Conservation (phyloP, 352 stramenopile genomes). For the Phytophthora colocasiae region DNA sequence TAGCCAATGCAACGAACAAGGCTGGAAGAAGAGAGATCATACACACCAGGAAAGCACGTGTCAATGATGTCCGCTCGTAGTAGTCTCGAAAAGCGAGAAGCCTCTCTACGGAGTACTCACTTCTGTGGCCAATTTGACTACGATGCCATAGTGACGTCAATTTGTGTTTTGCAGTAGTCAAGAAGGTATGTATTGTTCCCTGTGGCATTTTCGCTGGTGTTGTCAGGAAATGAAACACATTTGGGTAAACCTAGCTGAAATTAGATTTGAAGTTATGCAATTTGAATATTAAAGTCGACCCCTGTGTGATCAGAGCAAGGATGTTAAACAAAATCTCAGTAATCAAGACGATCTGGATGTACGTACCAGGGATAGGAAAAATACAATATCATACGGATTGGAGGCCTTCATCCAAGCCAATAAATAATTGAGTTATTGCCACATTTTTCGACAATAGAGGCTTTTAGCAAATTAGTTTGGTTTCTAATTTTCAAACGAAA, state of each 20-base stretch:
- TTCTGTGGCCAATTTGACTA: constrained; percentile 6
- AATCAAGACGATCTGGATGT: neutral
- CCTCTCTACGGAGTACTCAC: constrained; percentile 3
- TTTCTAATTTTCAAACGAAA: too few relatives aligned
- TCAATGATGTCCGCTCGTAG: neutral
- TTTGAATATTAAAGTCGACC: constrained; percentile 1
- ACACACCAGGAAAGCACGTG: neutral
- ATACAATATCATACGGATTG: too few relatives aligned
- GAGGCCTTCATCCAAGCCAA: too few relatives aligned
- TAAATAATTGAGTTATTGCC: too few relatives aligned
- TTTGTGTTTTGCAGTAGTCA: neutral
- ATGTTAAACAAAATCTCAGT: neutral
- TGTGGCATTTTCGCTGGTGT: too few relatives aligned
- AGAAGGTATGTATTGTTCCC: neutral
- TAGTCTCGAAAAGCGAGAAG: constrained; percentile 14
- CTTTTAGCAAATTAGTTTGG: too few relatives aligned
- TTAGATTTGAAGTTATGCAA: neutral
- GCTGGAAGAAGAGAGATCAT: constrained; percentile 13
- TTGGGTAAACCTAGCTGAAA: too few relatives aligned
- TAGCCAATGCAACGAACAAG: neutral
- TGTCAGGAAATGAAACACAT: too few relatives aligned
- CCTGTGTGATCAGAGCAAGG: neutral
- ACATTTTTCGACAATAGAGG: too few relatives aligned
- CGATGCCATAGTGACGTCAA: neutral
- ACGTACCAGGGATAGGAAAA: too few relatives aligned